Conservation (phyloP, 495 filamentous ascomycete genomes). For the Aspergillus nanangensis region DNA sequence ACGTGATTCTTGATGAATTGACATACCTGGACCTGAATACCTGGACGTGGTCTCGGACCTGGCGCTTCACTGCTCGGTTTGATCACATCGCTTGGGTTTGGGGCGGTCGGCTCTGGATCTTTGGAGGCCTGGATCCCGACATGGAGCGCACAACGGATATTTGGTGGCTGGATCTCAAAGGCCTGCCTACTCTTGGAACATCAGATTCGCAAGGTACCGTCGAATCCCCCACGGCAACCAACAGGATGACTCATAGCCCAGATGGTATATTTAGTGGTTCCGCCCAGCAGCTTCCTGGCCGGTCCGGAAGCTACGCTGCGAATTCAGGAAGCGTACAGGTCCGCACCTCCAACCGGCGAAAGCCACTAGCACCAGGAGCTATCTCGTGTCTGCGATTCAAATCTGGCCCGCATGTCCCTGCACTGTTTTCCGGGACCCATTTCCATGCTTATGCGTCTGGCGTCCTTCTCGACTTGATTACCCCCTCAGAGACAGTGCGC, state of each 20-base stretch:
- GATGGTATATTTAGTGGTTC: constrained; percentile 39
- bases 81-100: constrained; percentile 93
- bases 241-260: constrained; percentile 38
- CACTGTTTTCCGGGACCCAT: constrained; percentile 82
- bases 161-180: constrained; percentile 94
- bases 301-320: constrained; percentile 75
- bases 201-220: constrained; percentile 62
- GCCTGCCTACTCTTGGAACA: constrained; percentile 76
- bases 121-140: constrained; percentile 86
- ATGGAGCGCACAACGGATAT: constrained; percentile 95
- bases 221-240: constrained; percentile 34
- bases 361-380: constrained; percentile 76
- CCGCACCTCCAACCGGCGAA: constrained; percentile 63
- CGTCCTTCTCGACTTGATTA: constrained; percentile 87
- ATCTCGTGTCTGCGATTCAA: constrained; percentile 86
- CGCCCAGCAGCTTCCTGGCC: constrained; percentile 37
- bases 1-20: constrained; percentile 86
- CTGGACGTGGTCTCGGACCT: constrained; percentile 94
- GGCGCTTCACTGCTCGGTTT: constrained; percentile 90
- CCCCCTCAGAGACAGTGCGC: constrained; percentile 78
- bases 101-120: constrained; percentile 93
- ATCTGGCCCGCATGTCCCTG: constrained; percentile 81
- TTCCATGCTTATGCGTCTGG: constrained; percentile 94
- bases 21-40: constrained; percentile 96
- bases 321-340: constrained; percentile 87